Evolutionary conservation across 192 early-diverging fungal species (phyloP).

Genomic region (Piromyces finnis): DNA sequence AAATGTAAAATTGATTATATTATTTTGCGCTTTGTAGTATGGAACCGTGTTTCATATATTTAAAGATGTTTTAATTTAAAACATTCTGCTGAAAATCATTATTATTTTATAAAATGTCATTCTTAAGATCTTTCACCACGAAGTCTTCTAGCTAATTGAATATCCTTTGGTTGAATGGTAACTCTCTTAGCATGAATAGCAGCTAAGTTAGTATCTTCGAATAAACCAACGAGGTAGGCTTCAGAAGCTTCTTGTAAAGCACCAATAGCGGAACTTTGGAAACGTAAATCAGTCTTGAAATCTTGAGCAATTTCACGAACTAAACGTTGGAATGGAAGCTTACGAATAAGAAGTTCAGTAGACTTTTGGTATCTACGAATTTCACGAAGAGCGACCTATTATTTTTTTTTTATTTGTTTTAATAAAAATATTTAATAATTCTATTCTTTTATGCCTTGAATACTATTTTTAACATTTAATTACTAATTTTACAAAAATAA

Average conservation of each 20-base stretch:
- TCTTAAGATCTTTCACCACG: background rate
- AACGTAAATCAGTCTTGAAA: constrained; percentile 97
- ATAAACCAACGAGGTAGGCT: constrained; percentile 74
- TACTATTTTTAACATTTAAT: background rate
- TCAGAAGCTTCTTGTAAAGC: constrained; percentile 97
- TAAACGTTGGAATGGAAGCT: constrained; percentile 86
- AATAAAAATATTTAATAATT: no score
- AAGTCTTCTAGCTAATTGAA: constrained; percentile 32
- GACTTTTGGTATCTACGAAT: constrained; percentile 88
- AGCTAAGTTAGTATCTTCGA: constrained; percentile 98
- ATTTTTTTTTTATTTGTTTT: no score
- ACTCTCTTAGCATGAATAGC: constrained; percentile 85
- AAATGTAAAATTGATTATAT: no score
- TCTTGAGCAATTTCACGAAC: constrained; percentile 99
- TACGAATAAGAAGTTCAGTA: constrained; percentile 84
- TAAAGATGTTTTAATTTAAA: no score
- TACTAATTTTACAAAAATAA: background rate
- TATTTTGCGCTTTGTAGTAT: no score
- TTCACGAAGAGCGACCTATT: background rate
- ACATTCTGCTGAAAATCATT: no score
- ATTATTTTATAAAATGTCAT: background rate
- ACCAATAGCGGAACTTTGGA: constrained; percentile 98
- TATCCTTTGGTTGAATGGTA: constrained; percentile 99
- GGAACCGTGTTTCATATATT: no score
- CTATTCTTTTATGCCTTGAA: no score